Percentiles rank a stretch among this genome's conserved stretches.
These are phyloP conservation scores for Saitozyma sp. DNA, from an alignment of 768 basidiomycete species.

Conservation along the genomic window DNA sequence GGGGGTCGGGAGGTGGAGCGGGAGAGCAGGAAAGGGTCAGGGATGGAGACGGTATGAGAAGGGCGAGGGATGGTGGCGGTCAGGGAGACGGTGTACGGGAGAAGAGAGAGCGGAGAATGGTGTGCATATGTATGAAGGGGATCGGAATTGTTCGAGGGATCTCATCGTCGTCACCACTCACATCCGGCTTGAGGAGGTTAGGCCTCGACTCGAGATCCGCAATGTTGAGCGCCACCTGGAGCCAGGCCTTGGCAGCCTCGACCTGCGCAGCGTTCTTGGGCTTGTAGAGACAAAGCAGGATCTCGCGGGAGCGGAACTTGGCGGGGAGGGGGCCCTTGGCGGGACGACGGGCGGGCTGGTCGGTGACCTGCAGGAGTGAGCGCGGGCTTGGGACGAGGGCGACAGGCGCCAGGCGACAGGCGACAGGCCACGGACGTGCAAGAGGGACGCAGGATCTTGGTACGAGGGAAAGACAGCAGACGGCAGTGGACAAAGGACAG, in stretches of 20 bases:
- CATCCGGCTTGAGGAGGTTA: slow-evolving; percentile 68
- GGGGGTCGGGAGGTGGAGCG: too few species aligned
- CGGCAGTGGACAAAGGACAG: not conserved
- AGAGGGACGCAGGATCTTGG: too few species aligned
- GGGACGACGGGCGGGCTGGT: slow-evolving; percentile 78
- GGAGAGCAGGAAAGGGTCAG: too few species aligned
- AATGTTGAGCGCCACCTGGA: slow-evolving; percentile 70
- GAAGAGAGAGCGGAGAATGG: too few species aligned
- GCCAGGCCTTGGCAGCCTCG: slow-evolving; percentile 61
- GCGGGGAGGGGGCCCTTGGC: slow-evolving; percentile 56
- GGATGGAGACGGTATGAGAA: too few species aligned
- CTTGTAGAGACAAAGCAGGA: slow-evolving; percentile 67
- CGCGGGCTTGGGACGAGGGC: too few species aligned
- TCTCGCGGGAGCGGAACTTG: slow-evolving; percentile 66
- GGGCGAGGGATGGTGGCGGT: too few species aligned
- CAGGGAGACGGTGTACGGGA: not conserved
- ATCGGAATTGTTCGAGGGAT: not conserved
- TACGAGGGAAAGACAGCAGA: not conserved
- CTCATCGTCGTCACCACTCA: slow-evolving; percentile 14
- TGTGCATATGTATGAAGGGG: too few species aligned
- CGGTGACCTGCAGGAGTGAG: slow-evolving; percentile 61
- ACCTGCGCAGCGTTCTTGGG: slow-evolving; percentile 59
- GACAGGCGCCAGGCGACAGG: not conserved
- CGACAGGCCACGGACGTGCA: not conserved
- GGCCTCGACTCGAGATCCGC: slow-evolving; percentile 64